phyloP scores from a whole-genome alignment of 1,284 basidiomycete species.

The Ustilago tritici region DNA sequence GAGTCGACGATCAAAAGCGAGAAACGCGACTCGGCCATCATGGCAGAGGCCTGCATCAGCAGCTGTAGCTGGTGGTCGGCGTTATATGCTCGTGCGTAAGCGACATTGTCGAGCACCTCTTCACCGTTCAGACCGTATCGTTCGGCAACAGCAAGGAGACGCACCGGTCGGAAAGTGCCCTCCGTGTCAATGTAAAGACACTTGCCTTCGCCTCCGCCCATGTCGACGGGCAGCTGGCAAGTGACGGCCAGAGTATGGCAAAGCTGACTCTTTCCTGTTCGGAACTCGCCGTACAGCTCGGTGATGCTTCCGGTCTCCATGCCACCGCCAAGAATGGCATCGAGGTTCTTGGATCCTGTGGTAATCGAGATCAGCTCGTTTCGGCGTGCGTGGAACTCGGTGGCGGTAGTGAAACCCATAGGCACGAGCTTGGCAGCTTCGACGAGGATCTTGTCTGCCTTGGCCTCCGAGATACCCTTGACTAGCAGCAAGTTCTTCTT shows the following conservation, averaged over 20 bases:
- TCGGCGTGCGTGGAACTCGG: constrained; percentile 90
- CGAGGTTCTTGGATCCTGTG: constrained; percentile 94
- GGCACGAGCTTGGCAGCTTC: constrained; percentile 98
- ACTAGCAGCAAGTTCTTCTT: constrained; percentile 92
- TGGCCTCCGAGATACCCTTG: constrained; percentile 97
- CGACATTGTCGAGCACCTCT: constrained; percentile 97
- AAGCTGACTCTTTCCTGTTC: constrained; percentile 97
- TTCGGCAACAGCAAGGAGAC: constrained; percentile 93
- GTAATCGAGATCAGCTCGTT: constrained; percentile 98
- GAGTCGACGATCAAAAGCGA: constrained; percentile 96
- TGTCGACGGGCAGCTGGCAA: constrained; percentile 92
- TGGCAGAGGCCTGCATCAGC: constrained; percentile 89
- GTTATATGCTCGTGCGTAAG: constrained; percentile 98
- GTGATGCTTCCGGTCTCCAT: constrained; percentile 99
- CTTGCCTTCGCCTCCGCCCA: constrained; percentile 99
- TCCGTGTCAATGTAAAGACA: constrained; percentile 99
- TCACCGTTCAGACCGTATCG: constrained; percentile 95
- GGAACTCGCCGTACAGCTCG: constrained; percentile 97
- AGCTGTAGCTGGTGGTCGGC: constrained; percentile 96
- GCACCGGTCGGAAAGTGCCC: constrained; percentile 96
- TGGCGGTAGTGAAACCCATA: constrained; percentile 97
- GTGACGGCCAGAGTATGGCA: constrained; percentile 98
- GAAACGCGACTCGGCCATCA: constrained; percentile 79
- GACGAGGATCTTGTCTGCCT: constrained; percentile 94
- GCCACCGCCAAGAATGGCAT: constrained; percentile 94